Evolutionary conservation across 768 basidiomycete species (phyloP).

Genomic region (Cytidiella melzeri): DNA sequence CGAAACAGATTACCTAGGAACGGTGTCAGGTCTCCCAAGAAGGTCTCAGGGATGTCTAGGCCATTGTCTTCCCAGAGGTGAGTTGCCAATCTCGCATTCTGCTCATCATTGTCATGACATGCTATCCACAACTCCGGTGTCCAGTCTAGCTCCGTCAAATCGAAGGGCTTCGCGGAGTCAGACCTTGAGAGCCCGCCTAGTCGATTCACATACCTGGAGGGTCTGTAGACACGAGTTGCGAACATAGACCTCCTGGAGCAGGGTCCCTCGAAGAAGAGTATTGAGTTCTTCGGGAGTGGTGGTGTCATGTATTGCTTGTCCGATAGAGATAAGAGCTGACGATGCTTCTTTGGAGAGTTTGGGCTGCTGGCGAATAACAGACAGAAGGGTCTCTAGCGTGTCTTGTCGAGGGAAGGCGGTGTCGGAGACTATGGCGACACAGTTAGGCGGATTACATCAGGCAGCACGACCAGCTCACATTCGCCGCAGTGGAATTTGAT

Average conservation of each 20-base stretch:
- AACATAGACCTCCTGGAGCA: constrained; percentile 83
- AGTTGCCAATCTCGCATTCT: constrained; percentile 75
- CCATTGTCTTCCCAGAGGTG: constrained; percentile 96
- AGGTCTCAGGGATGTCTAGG: constrained; percentile 71
- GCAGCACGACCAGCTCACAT: constrained; percentile 47
- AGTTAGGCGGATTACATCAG: background rate
- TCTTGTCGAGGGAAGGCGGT: constrained; percentile 66
- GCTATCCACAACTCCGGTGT: constrained; percentile 84
- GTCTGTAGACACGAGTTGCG: constrained; percentile 88
- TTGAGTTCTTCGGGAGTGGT: constrained; percentile 57
- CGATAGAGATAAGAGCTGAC: constrained; percentile 72
- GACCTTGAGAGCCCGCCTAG: background rate
- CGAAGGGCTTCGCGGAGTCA: constrained; percentile 63
- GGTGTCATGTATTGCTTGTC: constrained; percentile 66
- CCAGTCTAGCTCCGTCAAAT: constrained; percentile 93
- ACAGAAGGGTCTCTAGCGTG: constrained; percentile 63
- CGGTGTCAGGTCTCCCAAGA: constrained; percentile 48
- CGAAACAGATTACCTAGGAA: constrained; percentile 78
- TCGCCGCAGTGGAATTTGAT: constrained; percentile 67
- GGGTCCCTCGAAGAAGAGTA: constrained; percentile 64
- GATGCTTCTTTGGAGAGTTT: constrained; percentile 80
- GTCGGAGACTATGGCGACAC: constrained; percentile 49
- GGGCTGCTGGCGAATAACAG: constrained; percentile 71
- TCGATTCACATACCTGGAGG: constrained; percentile 55
- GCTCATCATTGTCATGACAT: constrained; percentile 84